phyloP scores from a whole-genome alignment of 805 yeast genomes.

The Huiozyma naganishii region DNA sequence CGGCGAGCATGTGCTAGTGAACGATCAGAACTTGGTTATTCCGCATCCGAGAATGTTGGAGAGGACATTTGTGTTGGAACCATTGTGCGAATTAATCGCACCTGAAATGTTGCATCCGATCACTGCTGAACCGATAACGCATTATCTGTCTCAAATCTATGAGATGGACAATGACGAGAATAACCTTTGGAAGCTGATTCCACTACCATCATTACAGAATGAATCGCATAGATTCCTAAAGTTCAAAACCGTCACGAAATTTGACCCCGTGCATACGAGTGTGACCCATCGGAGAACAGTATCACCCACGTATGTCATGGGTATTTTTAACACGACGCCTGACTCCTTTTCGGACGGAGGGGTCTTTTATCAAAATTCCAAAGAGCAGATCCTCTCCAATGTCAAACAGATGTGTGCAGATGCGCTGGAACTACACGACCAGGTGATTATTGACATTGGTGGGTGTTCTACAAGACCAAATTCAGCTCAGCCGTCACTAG shows the following conservation, averaged over 20 bases:
- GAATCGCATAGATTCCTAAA: constrained; percentile 16
- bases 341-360: constrained; percentile 96
- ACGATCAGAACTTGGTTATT: constrained; percentile 48
- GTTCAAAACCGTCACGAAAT: constrained; percentile 25
- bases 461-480: constrained; percentile 94
- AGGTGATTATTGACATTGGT: constrained; percentile 70
- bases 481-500: constrained; percentile 45
- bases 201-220: constrained; percentile 22
- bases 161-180: constrained; percentile 38
- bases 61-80: constrained; percentile 81
- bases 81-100: constrained; percentile 70
- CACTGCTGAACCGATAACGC: constrained; percentile 68
- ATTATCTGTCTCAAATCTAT: constrained; percentile 52
- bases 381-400: constrained; percentile 30
- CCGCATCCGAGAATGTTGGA: constrained; percentile 89
- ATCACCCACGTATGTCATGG: constrained; percentile 61
- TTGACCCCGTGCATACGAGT: constrained; percentile 29
- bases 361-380: constrained; percentile 23
- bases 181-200: constrained; percentile 40
- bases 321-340: constrained; percentile 80
- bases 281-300: constrained; percentile 22
- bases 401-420: constrained; percentile 40
- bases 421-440: constrained; percentile 40
- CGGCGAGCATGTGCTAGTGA: constrained; percentile 33
- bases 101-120: constrained; percentile 69